These are phyloP conservation scores for Apophysomyces ossiformis DNA, from an alignment of 371 early-diverging fungal species.

Conservation along the genomic window DNA sequence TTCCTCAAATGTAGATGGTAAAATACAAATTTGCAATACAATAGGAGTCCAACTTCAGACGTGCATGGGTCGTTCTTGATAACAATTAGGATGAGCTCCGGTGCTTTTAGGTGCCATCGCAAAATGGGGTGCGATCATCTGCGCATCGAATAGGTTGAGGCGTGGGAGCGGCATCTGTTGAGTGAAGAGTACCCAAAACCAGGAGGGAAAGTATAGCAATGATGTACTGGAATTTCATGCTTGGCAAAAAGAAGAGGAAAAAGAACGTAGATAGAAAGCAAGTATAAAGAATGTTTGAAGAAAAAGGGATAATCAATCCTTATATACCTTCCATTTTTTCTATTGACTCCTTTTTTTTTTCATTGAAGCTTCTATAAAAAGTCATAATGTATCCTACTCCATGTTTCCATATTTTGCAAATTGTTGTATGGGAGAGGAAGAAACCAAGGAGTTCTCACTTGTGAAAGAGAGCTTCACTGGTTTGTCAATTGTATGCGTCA, in stretches of 20 bases:
- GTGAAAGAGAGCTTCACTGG: neutral
- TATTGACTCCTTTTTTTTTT: neutral
- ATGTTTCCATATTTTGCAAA: constrained; percentile 7
- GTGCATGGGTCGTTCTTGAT: too few species aligned
- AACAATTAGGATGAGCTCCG: neutral
- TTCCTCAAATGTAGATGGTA: too few species aligned
- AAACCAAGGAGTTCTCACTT: neutral
- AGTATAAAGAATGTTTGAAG: neutral
- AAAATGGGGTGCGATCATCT: constrained; percentile 1
- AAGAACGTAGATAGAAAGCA: neutral
- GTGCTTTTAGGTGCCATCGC: neutral
- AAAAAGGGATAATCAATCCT: too few species aligned
- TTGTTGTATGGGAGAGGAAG: neutral
- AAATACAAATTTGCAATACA: too few species aligned
- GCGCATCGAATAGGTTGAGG: constrained; percentile 3
- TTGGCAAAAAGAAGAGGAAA: neutral
- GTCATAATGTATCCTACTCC: neutral
- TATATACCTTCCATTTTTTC: too few species aligned
- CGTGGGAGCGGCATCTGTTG: neutral
- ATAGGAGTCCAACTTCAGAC: too few species aligned
- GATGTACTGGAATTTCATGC: neutral
- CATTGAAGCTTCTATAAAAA: constrained; percentile 2
- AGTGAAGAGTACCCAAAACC: neutral
- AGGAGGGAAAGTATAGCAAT: neutral
- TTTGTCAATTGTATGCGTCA: neutral